A percentile compares a stretch with the other conserved stretches of the same genome.
Conservation (phyloP, 1,284 basidiomycete species). For the Pseudozyma hubeiensis region DNA sequence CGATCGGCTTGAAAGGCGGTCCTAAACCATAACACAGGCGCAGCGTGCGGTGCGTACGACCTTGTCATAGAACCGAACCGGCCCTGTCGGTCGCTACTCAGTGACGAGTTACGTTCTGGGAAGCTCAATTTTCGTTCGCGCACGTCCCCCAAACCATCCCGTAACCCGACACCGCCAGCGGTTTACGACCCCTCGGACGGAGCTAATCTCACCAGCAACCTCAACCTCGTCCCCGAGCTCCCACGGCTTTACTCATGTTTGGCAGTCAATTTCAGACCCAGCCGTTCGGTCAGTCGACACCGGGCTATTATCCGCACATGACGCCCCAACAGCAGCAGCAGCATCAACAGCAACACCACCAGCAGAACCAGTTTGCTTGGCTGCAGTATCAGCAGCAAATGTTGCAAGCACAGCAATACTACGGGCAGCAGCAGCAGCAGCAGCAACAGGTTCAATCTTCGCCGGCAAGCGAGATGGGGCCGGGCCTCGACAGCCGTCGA, state of each 20-base stretch:
- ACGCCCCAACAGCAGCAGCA: slow-evolving; percentile 40
- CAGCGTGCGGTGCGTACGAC: no score
- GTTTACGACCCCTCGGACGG: background rate
- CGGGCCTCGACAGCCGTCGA: slow-evolving; percentile 41
- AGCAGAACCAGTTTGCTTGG: slow-evolving; percentile 58
- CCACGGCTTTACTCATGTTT: slow-evolving; percentile 28
- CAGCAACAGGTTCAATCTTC: slow-evolving; percentile 19
- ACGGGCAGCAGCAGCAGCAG: slow-evolving; percentile 44
- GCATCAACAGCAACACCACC: slow-evolving; percentile 40
- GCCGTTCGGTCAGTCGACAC: slow-evolving; percentile 55
- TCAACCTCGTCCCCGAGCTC: background rate
- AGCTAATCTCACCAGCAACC: background rate
- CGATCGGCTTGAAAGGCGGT: background rate
- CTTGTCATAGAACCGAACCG: no score
- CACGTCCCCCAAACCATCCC: no score
- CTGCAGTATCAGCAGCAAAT: slow-evolving; percentile 63
- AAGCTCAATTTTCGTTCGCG: no score
- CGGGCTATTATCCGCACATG: slow-evolving; percentile 52
- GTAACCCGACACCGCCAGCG: no score
- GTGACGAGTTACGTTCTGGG: no score
- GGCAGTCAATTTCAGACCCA: slow-evolving; percentile 53
- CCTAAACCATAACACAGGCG: background rate
- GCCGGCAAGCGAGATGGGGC: slow-evolving; percentile 21
- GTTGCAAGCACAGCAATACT: slow-evolving; percentile 54
- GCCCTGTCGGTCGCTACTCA: no score